phyloP scores from a whole-genome alignment of 495 filamentous ascomycete genomes.

The Penicillium paxilli region DNA sequence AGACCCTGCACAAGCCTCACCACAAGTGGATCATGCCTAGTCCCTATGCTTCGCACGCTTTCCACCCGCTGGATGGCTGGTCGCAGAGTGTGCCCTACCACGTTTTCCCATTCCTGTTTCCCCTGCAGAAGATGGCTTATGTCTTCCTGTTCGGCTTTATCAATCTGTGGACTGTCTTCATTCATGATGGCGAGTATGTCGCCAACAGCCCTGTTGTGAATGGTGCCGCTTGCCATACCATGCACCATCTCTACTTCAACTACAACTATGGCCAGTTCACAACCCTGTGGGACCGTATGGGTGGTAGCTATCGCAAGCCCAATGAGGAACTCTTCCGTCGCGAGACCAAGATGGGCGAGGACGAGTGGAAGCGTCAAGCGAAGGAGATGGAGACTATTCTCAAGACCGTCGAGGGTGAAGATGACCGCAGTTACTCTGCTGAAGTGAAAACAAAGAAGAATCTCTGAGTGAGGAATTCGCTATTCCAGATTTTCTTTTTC shows the following conservation, averaged over 20 bases:
- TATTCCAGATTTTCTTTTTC: no score
- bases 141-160: conserved; percentile 86
- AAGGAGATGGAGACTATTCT: conserved; percentile 86
- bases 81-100: conserved; percentile 93
- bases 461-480: conserved; percentile 16
- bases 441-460: conserved; percentile 46
- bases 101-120: conserved; percentile 90
- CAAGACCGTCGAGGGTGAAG: conserved; percentile 81
- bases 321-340: conserved; percentile 84
- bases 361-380: conserved; percentile 77
- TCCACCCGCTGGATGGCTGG: conserved; percentile 94
- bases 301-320: conserved; percentile 84
- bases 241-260: conserved; percentile 98
- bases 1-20: conserved; percentile 90
- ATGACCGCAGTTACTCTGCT: conserved; percentile 73
- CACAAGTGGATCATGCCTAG: conserved; percentile 99
- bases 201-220: conserved; percentile 88
- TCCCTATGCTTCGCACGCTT: conserved; percentile 87
- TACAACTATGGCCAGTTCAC: conserved; percentile 98
- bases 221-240: conserved; percentile 93
- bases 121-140: conserved; percentile 87
- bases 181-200: conserved; percentile 96
- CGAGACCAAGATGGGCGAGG: conserved; percentile 83
- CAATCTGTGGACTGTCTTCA: conserved; percentile 97
- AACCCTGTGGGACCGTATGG: conserved; percentile 90